Evolutionary conservation across 1,139 yeast genomes (phyloP).

Genomic region (Candida neerlandica): DNA sequence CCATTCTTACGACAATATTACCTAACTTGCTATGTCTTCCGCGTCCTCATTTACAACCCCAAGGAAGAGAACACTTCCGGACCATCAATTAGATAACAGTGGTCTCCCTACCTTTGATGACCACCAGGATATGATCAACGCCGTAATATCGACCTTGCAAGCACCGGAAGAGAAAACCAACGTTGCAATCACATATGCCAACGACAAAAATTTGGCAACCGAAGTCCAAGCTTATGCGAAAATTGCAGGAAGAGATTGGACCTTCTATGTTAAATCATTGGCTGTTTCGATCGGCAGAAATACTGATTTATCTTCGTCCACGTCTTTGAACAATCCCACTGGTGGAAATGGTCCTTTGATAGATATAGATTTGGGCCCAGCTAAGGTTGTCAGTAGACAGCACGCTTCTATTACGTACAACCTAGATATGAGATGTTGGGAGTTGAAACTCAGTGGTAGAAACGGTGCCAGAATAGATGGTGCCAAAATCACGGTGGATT

Average conservation of each 20-base stretch:
- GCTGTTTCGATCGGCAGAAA: conserved; percentile 82
- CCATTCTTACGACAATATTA: not conserved
- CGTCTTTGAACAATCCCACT: conserved; percentile 7
- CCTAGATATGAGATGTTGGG: conserved; percentile 79
- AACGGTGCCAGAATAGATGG: conserved; percentile 93
- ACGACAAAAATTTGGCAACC: conserved; percentile 73
- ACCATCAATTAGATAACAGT: conserved; percentile 22
- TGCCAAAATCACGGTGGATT: conserved; percentile 55
- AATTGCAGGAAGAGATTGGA: conserved; percentile 93
- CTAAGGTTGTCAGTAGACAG: conserved; percentile 88
- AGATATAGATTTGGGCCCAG: conserved; percentile 94
- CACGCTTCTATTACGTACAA: conserved; percentile 88
- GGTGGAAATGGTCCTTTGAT: conserved; percentile 34
- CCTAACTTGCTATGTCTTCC: conserved; percentile 1
- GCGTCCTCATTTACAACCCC: conserved; percentile 26
- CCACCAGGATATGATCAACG: conserved; percentile 54
- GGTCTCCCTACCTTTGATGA: conserved; percentile 43
- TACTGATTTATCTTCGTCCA: conserved; percentile 50
- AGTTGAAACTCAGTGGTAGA: conserved; percentile 77
- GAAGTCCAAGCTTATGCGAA: conserved; percentile 97
- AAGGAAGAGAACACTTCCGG: conserved; percentile 31
- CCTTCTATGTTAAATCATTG: conserved; percentile 85
- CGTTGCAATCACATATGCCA: conserved; percentile 53
- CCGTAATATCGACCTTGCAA: conserved; percentile 51
- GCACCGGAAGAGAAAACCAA: conserved; percentile 54